A percentile compares a stretch with the other conserved stretches of the same genome.
Evolutionary conservation across 495 filamentous ascomycete genomes (phyloP).

Genomic region (Annulohypoxylon bovei): DNA sequence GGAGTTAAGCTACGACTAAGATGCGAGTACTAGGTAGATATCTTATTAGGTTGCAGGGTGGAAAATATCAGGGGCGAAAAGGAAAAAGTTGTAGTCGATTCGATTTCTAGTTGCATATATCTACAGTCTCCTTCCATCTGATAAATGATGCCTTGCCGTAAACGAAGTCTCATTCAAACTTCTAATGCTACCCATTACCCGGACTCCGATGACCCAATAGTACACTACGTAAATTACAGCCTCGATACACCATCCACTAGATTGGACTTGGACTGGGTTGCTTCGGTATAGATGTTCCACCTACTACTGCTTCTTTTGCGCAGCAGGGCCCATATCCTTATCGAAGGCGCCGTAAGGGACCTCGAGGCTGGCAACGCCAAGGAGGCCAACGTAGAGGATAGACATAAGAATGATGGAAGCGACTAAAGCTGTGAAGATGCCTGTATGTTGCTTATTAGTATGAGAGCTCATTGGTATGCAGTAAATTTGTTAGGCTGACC

Average conservation of each 20-base stretch:
- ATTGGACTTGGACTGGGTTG: not conserved
- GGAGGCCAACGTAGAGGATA: slow-evolving; percentile 81
- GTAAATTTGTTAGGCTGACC: slow-evolving; percentile 40
- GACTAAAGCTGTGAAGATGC: slow-evolving; percentile 84
- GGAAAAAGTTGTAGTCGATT: slow-evolving; percentile 29
- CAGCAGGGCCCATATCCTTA: slow-evolving; percentile 88
- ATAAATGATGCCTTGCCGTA: slow-evolving; percentile 25
- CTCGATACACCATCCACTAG: slow-evolving; percentile 14
- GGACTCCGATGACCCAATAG: slow-evolving; percentile 44
- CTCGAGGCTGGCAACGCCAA: slow-evolving; percentile 78
- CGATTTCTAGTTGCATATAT: slow-evolving; percentile 34
- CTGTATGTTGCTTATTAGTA: slow-evolving; percentile 54
- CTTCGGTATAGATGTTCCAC: not conserved
- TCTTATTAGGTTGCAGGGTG: not conserved
- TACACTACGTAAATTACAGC: slow-evolving; percentile 32
- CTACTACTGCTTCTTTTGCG: slow-evolving; percentile 84
- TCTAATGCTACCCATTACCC: slow-evolving; percentile 43
- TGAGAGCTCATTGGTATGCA: slow-evolving; percentile 46
- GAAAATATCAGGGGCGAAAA: not conserved
- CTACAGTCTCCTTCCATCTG: slow-evolving; percentile 36
- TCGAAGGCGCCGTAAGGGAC: slow-evolving; percentile 95
- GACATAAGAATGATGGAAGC: slow-evolving; percentile 68
- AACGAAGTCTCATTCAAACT: slow-evolving; percentile 27
- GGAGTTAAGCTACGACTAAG: slow-evolving; percentile 22
- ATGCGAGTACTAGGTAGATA: not conserved